A percentile compares a stretch with the other conserved stretches of the same genome.
Conservation (phyloP, 2,329 filamentous ascomycete species). For the Aureobasidium sp. region DNA sequence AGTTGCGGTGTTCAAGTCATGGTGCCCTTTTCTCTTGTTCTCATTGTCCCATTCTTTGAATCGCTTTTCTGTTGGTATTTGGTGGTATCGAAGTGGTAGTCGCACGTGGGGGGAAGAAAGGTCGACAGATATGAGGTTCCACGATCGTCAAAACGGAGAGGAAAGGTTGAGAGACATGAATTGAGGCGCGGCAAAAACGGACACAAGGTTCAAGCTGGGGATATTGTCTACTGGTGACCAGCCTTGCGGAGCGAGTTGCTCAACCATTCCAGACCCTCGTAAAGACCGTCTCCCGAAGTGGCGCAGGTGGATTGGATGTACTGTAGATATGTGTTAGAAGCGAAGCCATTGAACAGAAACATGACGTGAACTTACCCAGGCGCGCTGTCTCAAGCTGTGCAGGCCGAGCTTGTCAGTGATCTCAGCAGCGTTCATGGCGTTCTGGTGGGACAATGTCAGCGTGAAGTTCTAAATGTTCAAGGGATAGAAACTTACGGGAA, state of each 20-base stretch:
- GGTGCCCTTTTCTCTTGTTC: background rate
- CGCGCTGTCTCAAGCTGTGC: slow-evolving; percentile 95
- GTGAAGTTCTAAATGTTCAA: background rate
- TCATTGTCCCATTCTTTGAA: background rate
- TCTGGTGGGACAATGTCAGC: slow-evolving; percentile 47
- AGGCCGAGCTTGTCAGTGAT: slow-evolving; percentile 99
- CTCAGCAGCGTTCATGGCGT: slow-evolving; percentile 99
- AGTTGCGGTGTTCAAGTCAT: background rate
- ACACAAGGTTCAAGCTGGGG: slow-evolving; percentile 10
- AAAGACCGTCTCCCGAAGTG: slow-evolving; percentile 97
- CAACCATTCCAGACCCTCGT: slow-evolving; percentile 80
- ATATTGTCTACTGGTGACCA: slow-evolving; percentile 38
- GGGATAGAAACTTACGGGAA: slow-evolving; percentile 58
- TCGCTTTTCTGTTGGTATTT: slow-evolving; percentile 4
- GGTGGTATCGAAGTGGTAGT: slow-evolving; percentile 1
- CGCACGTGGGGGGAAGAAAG: background rate
- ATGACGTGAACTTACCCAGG: slow-evolving; percentile 67
- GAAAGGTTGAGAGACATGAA: slow-evolving; percentile 14
- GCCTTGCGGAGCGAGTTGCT: slow-evolving; percentile 50
- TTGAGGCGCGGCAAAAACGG: slow-evolving; percentile 10
- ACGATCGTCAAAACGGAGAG: slow-evolving; percentile 9
- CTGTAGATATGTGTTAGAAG: slow-evolving; percentile 33
- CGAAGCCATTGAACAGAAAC: background rate
- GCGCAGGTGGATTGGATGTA: slow-evolving; percentile 99
- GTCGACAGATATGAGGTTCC: background rate